Evolutionary conservation across 441 rosid genomes (phyloP).

Genomic region (Cnidoscolus chayamansa): DNA sequence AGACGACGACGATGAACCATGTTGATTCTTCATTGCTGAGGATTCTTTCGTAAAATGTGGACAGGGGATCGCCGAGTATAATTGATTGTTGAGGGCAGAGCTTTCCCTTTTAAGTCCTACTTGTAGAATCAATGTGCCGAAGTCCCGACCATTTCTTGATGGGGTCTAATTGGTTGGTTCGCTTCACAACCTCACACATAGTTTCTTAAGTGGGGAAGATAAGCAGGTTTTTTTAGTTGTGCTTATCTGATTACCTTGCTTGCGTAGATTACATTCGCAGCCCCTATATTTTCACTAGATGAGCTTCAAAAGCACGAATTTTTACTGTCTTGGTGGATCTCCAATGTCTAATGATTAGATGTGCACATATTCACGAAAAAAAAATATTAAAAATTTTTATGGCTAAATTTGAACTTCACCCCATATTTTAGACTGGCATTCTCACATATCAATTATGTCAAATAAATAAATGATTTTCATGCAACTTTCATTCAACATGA

Average conservation of each 20-base stretch:
- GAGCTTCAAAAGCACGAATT: neutral
- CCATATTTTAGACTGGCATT: too few relatives aligned
- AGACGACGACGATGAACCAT: neutral
- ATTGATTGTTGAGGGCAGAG: neutral
- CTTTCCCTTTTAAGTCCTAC: neutral
- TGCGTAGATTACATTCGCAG: slow-evolving; percentile 30
- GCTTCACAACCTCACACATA: slow-evolving; percentile 8
- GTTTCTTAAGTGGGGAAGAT: neutral
- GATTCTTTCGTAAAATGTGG: neutral
- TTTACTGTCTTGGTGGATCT: neutral
- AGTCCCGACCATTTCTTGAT: neutral
- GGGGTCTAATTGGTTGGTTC: neutral
- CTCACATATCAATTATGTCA: too few relatives aligned
- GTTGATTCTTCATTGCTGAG: neutral
- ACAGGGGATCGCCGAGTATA: too few relatives aligned
- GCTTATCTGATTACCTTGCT: slow-evolving; percentile 41
- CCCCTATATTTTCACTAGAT: neutral
- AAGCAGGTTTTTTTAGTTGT: slow-evolving; percentile 18
- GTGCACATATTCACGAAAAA: too few relatives aligned
- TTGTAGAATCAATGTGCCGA: neutral
- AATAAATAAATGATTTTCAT: too few relatives aligned
- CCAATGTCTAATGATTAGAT: too few relatives aligned
- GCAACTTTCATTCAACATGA: too few relatives aligned
- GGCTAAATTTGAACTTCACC: too few relatives aligned
- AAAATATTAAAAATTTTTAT: too few relatives aligned